A percentile compares a stretch with the other conserved stretches of the same genome.
Evolutionary conservation across 2,329 filamentous ascomycete species (phyloP).

Genomic region (Aspergillus ruber): DNA sequence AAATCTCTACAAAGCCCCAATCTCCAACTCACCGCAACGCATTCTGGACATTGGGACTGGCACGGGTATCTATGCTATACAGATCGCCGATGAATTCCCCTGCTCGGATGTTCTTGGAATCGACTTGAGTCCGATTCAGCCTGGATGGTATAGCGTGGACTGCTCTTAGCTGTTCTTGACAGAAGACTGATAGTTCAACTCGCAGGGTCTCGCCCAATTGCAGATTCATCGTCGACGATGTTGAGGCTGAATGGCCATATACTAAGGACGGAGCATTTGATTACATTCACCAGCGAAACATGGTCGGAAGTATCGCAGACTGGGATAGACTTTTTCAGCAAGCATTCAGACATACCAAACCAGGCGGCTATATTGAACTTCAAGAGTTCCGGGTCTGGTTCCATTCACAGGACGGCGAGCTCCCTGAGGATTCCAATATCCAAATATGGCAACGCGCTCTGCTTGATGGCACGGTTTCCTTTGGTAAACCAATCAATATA

Average conservation of each 20-base stretch:
- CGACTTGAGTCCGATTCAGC: conserved; percentile 36
- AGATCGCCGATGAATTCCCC: conserved; percentile 36
- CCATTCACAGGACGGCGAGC: conserved; percentile 13
- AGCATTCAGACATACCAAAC: conserved; percentile 15
- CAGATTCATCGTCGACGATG: conserved; percentile 27
- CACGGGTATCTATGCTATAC: conserved; percentile 39
- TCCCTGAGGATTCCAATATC: conserved; percentile 6
- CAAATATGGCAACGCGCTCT: conserved; percentile 18
- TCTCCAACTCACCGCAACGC: conserved; percentile 15
- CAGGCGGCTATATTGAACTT: conserved; percentile 24
- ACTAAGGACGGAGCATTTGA: conserved; percentile 18
- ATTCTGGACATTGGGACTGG: conserved; percentile 39
- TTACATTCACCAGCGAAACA: conserved; percentile 24
- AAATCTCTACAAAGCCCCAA: conserved; percentile 17
- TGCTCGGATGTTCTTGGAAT: conserved; percentile 29
- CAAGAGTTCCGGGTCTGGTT: conserved; percentile 21
- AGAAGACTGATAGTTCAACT: background rate
- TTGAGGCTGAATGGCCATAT: conserved; percentile 23
- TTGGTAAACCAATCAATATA: conserved; percentile 20
- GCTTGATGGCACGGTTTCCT: conserved; percentile 13
- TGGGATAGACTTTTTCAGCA: conserved; percentile 16
- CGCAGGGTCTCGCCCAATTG: conserved; percentile 22
- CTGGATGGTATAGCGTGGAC: conserved; percentile 12
- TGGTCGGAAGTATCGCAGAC: conserved; percentile 18
- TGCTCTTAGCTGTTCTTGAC: background rate